phyloP scores from a whole-genome alignment of 108 stramenopile genomes.

The Pelagomonas calceolata region DNA sequence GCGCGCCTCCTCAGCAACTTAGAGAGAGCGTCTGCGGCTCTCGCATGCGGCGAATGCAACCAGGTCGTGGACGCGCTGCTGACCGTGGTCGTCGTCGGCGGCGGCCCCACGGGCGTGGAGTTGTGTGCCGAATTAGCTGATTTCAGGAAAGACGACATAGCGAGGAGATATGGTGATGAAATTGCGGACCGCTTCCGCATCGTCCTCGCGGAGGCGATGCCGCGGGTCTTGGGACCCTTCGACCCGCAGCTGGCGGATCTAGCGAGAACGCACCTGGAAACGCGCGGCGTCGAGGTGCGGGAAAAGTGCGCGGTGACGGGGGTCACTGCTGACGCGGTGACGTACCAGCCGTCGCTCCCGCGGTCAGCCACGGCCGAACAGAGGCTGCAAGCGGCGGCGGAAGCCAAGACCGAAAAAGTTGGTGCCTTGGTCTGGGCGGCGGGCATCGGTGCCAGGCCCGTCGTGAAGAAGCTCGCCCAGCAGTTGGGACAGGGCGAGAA shows the following conservation, averaged over 20 bases:
- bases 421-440: conserved; percentile 49
- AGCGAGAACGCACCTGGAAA: conserved; percentile 17
- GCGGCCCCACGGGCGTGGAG: conserved; percentile 64
- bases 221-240: conserved; percentile 50
- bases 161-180: conserved; percentile 45
- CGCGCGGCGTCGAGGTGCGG: conserved; percentile 23
- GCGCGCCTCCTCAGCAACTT: conserved; percentile 48
- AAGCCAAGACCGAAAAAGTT: conserved; percentile 19
- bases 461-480: conserved; percentile 17
- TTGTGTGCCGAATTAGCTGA: conserved; percentile 59
- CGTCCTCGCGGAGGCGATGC: conserved; percentile 46
- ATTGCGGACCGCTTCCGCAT: conserved; percentile 34
- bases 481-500: conserved; percentile 17
- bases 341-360: neutral
- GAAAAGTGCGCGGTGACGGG: no score
- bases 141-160: conserved; percentile 49
- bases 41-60: conserved; percentile 9
- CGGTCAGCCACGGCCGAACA: conserved; percentile 1
- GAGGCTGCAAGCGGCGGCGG: conserved; percentile 11
- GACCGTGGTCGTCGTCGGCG: conserved; percentile 57
- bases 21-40: conserved; percentile 51
- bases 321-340: conserved; percentile 22
- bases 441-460: conserved; percentile 30
- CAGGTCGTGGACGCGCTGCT: conserved; percentile 48
- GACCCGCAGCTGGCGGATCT: conserved; percentile 40